phyloP scores from a whole-genome alignment of 305 asterid species.

The Rubia occidens region DNA sequence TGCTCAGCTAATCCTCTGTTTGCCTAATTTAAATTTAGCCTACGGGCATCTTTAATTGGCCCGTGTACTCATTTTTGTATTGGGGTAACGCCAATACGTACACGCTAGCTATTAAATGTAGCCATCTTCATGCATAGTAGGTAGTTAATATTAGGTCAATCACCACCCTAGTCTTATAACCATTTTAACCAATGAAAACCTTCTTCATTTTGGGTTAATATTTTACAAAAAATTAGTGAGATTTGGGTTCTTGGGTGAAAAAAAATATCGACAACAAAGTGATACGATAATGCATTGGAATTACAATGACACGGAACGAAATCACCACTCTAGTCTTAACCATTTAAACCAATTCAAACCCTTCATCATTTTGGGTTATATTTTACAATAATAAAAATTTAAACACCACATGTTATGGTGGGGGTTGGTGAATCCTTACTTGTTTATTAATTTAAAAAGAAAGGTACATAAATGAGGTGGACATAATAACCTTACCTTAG shows the following conservation, averaged over 20 bases:
- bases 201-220: background rate
- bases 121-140: background rate
- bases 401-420: no score
- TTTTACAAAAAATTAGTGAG: no score
- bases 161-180: background rate
- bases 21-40: constrained; percentile 4
- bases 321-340: background rate
- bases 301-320: background rate
- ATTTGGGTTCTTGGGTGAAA: no score
- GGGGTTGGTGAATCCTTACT: no score
- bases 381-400: no score
- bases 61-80: background rate
- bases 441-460: no score
- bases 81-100: background rate
- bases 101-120: background rate
- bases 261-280: no score
- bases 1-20: constrained; percentile 1
- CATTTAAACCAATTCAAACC: background rate
- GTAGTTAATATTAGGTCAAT: constrained; percentile 8
- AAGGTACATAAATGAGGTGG: no score
- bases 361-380: no score
- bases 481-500: no score
- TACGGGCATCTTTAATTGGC: background rate
- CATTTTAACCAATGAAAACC: background rate
- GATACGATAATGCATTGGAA: no score